phyloP scores from a whole-genome alignment of 345 rosid species.

The Camelina sativa region DNA sequence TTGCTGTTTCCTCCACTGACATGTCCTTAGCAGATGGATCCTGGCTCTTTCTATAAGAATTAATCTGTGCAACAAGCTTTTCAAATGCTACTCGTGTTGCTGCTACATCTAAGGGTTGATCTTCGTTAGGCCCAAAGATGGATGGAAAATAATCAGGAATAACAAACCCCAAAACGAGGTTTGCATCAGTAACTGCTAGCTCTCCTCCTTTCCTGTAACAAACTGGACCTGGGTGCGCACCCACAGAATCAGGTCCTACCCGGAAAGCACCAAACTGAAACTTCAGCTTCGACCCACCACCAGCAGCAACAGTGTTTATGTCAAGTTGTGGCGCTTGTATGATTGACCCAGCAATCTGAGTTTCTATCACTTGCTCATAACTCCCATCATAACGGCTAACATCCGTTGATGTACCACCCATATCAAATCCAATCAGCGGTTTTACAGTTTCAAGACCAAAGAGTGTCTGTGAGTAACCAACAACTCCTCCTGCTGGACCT shows the following conservation, averaged over 20 bases:
- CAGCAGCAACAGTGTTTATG: constrained; percentile 97
- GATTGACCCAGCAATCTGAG: constrained; percentile 94
- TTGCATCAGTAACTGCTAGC: constrained; percentile 94
- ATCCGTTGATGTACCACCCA: constrained; percentile 99
- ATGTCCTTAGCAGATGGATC: constrained; percentile 74
- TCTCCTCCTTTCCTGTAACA: constrained; percentile 96
- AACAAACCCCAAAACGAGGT: constrained; percentile 82
- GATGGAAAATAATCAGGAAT: constrained; percentile 95
- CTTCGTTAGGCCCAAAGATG: constrained; percentile 87
- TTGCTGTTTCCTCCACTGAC: constrained; percentile 86
- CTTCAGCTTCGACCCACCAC: constrained; percentile 95
- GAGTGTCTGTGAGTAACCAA: constrained; percentile 93
- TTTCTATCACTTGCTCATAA: constrained; percentile 96
- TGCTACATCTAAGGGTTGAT: constrained; percentile 74
- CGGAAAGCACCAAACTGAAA: constrained; percentile 91
- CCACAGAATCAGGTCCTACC: constrained; percentile 97
- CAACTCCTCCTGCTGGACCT: constrained; percentile 99
- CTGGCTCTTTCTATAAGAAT: constrained; percentile 77
- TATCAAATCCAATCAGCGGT: constrained; percentile 95
- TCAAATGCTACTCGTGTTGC: constrained; percentile 77
- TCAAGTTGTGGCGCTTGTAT: constrained; percentile 99
- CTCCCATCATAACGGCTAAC: constrained; percentile 98
- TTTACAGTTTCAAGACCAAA: constrained; percentile 90
- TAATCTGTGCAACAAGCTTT: constrained; percentile 77
- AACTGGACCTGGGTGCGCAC: constrained; percentile 98